Evolutionary conservation across 2,329 filamentous ascomycete genomes (phyloP).

Genomic region (Tolypocladium paradoxum): DNA sequence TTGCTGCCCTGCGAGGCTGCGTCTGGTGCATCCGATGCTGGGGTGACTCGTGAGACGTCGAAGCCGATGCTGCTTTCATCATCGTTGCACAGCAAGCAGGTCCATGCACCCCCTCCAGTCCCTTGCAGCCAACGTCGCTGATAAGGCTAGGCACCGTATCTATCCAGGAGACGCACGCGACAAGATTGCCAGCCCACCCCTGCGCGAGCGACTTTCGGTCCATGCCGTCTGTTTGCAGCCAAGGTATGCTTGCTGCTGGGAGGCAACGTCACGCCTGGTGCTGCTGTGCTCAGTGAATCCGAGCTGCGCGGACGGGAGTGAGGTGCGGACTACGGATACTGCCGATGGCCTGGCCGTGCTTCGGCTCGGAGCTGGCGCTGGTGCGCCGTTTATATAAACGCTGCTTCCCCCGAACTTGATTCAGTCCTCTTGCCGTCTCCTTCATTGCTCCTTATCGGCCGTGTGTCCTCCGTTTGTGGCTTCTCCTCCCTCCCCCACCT

Average conservation of each 20-base stretch:
- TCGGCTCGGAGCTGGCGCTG: neutral
- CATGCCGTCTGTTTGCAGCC: too few species aligned
- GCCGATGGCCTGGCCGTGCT: neutral
- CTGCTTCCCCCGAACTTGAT: neutral
- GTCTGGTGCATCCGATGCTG: too few species aligned
- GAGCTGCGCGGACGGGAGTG: neutral
- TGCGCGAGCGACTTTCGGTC: neutral
- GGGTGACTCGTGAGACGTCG: too few species aligned
- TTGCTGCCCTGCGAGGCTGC: too few species aligned
- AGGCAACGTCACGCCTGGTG: neutral
- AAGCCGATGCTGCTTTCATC: too few species aligned
- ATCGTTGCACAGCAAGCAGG: too few species aligned
- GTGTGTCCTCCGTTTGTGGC: neutral
- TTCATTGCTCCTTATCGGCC: neutral
- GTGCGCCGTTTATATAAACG: neutral
- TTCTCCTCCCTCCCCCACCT: too few species aligned
- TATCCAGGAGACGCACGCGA: neutral
- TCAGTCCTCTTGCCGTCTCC: neutral
- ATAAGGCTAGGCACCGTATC: neutral
- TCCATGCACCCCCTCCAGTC: too few species aligned
- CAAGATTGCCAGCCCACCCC: neutral
- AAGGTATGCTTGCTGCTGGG: too few species aligned
- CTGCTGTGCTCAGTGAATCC: neutral
- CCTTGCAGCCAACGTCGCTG: too few species aligned
- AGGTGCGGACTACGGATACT: too few species aligned